These are phyloP conservation scores for Hylodesmum podocarpum DNA, from an alignment of 306 rosid genomes.

Conservation along the genomic window DNA sequence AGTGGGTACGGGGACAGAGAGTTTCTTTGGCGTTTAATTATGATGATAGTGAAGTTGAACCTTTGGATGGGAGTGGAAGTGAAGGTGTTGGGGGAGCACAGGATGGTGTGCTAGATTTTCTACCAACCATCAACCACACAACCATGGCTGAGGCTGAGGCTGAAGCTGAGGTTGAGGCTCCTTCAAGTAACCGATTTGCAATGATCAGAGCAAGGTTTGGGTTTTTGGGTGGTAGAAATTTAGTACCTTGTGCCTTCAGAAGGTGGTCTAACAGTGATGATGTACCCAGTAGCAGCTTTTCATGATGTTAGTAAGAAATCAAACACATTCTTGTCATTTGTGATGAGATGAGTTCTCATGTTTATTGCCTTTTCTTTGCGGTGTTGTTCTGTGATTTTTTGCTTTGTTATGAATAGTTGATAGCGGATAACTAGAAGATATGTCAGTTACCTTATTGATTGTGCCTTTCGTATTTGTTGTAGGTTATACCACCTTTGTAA, in stretches of 20 bases:
- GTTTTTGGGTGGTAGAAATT: constrained; percentile 47
- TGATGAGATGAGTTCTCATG: constrained; percentile 14
- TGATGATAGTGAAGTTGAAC: constrained; percentile 54
- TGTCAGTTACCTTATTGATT: constrained; percentile 1
- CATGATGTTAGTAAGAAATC: constrained; percentile 20
- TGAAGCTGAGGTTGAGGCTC: constrained; percentile 21
- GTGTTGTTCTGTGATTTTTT: constrained; percentile 14
- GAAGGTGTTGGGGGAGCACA: constrained; percentile 41
- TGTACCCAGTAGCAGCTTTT: constrained; percentile 33
- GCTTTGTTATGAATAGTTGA: not conserved
- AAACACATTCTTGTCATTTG: constrained; percentile 16
- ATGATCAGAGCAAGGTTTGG: constrained; percentile 53
- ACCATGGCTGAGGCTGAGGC: constrained; percentile 18
- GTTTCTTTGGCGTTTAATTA: constrained; percentile 58
- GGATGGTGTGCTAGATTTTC: constrained; percentile 33
- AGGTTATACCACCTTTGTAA: not conserved
- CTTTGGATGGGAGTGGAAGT: constrained; percentile 44
- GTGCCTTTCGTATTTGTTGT: not conserved
- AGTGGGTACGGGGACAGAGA: constrained; percentile 66
- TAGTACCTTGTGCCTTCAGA: constrained; percentile 56
- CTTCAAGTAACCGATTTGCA: constrained; percentile 45
- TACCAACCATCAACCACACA: constrained; percentile 4
- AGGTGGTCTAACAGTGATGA: constrained; percentile 47
- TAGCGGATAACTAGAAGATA: not conserved
- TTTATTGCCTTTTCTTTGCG: constrained; percentile 21